Base-by-base conservation (phyloP, 108 stramenopile species). In the Asterionellopsis glacialis region DNA sequence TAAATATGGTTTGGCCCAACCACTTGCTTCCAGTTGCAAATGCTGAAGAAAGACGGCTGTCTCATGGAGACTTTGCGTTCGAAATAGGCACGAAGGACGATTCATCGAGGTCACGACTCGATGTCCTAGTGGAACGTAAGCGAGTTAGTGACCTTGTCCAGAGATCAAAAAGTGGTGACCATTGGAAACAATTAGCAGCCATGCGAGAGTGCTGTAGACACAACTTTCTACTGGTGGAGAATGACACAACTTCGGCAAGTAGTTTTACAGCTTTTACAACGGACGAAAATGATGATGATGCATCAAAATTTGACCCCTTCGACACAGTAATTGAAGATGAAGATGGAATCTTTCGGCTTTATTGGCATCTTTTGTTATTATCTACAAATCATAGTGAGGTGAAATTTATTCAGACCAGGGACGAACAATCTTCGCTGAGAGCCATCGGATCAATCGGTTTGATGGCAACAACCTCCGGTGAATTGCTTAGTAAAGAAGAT, bases 81-180 rank as follows among this genome's bases (percentile, higher is more conserved):
- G 38, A 53, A 21, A 11, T 40, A 10, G n/a, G n/a, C n/a, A n/a
- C n/a, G n/a, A n/a, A n/a, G n/a, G 45, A 42, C 14, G 23, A 51
- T 14, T 14, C 11, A 28, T 23, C 11, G 15, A n/a, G 14, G 11
- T n/a, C n/a, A 19, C 28, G 55, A 33, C 55, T 74, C 11, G 44
- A 24, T 44, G 57, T 74, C 21, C 24, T 41, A 3, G 41, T 74
- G 1, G 73, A 74, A 55, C 39, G 73, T 22, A 74, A 74, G 44
- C 58, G 55, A 28, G 45, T 68, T 16, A 45, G 39, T n/a, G 73
- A 74, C 43, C 38, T 74, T n/a, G 67, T 74, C 5, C 73, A 74
- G 40, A 54, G 73, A 49, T 61, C 58, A 11, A 13, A 41, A 1
- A 15, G 21, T 13, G 61, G 67, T 5, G 73, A 74, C 48, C 73